These are phyloP conservation scores for Cordyceps tenuipes DNA, from an alignment of 2,329 filamentous ascomycete species.

Conservation along the genomic window DNA sequence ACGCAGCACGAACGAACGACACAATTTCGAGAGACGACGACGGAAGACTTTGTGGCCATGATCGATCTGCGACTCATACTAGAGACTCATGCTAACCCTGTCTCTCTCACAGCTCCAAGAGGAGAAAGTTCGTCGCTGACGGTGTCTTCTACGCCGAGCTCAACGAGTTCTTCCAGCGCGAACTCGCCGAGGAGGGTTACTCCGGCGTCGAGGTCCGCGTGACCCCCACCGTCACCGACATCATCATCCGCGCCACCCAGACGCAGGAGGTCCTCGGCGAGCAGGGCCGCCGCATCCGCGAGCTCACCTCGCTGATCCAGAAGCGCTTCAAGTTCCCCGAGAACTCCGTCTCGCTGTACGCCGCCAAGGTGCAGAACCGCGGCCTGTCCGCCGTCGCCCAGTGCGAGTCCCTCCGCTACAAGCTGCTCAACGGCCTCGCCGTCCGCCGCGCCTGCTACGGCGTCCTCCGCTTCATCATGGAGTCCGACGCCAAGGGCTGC, in stretches of 20 bases:
- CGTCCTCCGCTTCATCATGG: slow-evolving; percentile 99
- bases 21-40: neutral
- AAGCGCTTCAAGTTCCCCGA: slow-evolving; percentile 99
- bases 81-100: slow-evolving; percentile 7
- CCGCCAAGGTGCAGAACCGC: slow-evolving; percentile 99
- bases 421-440: slow-evolving; percentile 98
- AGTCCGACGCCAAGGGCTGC: slow-evolving; percentile 98
- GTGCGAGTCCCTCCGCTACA: slow-evolving; percentile 99
- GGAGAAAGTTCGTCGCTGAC: slow-evolving; percentile 92
- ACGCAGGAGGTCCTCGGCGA: slow-evolving; percentile 99
- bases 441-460: slow-evolving; percentile 99
- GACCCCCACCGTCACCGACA: slow-evolving; percentile 98
- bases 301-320: slow-evolving; percentile 99
- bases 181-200: slow-evolving; percentile 99
- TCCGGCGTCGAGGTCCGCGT: slow-evolving; percentile 99
- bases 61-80: neutral
- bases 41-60: neutral
- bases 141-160: slow-evolving; percentile 99
- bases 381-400: slow-evolving; percentile 99
- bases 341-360: slow-evolving; percentile 99
- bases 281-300: slow-evolving; percentile 99
- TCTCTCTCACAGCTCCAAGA: slow-evolving; percentile 60
- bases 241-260: slow-evolving; percentile 99
- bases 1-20: neutral
- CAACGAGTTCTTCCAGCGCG: slow-evolving; percentile 99